These are phyloP conservation scores for Yarrowia sp. DNA, from an alignment of 805 yeast genomes.

Conservation along the genomic window DNA sequence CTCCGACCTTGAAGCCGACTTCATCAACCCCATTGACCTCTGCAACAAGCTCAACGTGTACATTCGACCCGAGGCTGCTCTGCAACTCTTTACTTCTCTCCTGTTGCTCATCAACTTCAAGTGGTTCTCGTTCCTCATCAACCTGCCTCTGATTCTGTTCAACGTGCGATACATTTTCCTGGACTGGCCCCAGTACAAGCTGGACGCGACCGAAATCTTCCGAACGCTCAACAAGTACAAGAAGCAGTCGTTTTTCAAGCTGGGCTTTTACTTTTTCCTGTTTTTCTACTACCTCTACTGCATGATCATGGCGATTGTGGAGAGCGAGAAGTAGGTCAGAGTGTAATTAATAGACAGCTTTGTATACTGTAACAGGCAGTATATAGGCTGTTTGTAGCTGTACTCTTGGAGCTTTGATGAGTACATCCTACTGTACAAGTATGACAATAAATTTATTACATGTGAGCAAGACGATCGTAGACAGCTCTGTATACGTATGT, in stretches of 20 bases:
- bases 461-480: too few relatives aligned
- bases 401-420: background rate
- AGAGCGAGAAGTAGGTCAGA: conserved; percentile 47
- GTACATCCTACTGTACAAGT: too few relatives aligned
- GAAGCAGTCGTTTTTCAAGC: conserved; percentile 83
- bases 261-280: conserved; percentile 85
- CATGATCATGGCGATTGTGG: conserved; percentile 90
- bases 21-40: conserved; percentile 93
- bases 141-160: conserved; percentile 80
- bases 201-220: conserved; percentile 97
- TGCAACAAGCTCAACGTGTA: conserved; percentile 85
- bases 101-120: conserved; percentile 81
- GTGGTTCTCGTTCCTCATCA: conserved; percentile 86
- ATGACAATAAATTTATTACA: too few relatives aligned
- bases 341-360: background rate
- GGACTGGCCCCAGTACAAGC: conserved; percentile 67
- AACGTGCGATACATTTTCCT: conserved; percentile 69
- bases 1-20: conserved; percentile 80
- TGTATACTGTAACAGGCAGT: too few relatives aligned
- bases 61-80: conserved; percentile 83
- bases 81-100: conserved; percentile 64
- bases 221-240: conserved; percentile 90
- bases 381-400: background rate
- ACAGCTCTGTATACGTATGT: too few relatives aligned
- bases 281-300: conserved; percentile 94